A percentile compares a stretch with the other conserved stretches of the same genome.
Evolutionary conservation across 306 rosid species (phyloP).

Genomic region (Vigna reflexopilosa): DNA sequence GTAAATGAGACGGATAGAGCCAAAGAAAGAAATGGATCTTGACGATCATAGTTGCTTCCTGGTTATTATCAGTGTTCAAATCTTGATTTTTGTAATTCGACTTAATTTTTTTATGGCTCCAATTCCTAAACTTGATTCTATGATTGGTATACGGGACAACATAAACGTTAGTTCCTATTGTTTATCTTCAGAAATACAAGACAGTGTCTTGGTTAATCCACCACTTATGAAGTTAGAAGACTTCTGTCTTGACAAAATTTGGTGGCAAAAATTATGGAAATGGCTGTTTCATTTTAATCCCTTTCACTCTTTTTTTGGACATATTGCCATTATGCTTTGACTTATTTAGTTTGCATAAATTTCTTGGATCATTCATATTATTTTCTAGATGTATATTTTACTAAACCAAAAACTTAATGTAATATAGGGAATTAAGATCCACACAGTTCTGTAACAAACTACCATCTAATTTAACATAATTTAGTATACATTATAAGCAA

Average conservation of each 20-base stretch:
- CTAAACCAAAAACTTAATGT: no score
- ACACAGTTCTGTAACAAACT: no score
- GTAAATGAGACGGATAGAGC: slow-evolving; percentile 37
- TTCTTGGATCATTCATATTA: no score
- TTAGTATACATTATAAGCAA: no score
- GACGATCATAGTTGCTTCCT: slow-evolving; percentile 22
- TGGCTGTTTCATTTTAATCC: neutral
- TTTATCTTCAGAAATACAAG: neutral
- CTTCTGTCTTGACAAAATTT: slow-evolving; percentile 14
- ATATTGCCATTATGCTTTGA: no score
- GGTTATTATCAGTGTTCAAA: slow-evolving; percentile 26
- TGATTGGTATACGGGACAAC: slow-evolving; percentile 17
- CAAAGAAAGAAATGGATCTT: slow-evolving; percentile 39
- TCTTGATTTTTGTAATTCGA: neutral
- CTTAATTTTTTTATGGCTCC: neutral
- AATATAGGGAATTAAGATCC: no score
- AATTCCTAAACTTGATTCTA: neutral
- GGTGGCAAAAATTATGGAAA: slow-evolving; percentile 44
- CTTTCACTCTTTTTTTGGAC: no score
- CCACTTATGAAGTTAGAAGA: neutral
- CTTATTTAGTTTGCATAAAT: no score
- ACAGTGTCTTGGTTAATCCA: slow-evolving; percentile 21
- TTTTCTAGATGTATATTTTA: no score
- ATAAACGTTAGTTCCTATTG: slow-evolving; percentile 38
- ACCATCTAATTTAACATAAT: no score